These are phyloP conservation scores for Musa schizocarpa DNA, from an alignment of 176 grass and related monocot genomes.

Conservation along the genomic window DNA sequence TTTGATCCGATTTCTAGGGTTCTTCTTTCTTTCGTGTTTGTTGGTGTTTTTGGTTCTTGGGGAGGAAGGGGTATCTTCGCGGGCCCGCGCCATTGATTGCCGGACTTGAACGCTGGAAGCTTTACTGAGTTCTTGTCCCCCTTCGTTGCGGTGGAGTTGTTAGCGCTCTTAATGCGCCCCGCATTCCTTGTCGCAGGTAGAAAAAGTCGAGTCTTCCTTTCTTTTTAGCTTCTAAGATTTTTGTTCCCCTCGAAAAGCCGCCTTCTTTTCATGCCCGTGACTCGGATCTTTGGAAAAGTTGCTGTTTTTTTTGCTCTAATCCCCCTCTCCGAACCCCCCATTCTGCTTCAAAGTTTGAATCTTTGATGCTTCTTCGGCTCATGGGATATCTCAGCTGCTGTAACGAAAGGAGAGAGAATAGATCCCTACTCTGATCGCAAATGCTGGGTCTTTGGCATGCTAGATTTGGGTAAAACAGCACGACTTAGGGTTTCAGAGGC, in stretches of 20 bases:
- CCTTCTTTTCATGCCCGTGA: constrained; percentile 6
- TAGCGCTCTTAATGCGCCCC: constrained; percentile 18
- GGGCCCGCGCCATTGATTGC: constrained; percentile 19
- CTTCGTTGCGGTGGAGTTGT: constrained; percentile 25
- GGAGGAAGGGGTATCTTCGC: background rate
- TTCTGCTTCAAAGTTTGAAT: constrained; percentile 7
- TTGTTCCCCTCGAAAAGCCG: constrained; percentile 11
- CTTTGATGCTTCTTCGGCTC: background rate
- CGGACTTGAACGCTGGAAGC: constrained; percentile 3
- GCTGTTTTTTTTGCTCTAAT: constrained; percentile 14
- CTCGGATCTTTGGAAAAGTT: constrained; percentile 12
- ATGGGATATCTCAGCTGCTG: background rate
- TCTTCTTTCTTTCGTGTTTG: background rate
- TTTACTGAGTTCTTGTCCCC: constrained; percentile 13
- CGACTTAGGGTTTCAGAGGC: background rate
- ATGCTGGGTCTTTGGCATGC: background rate
- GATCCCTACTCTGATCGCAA: background rate
- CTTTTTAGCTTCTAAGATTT: constrained; percentile 4
- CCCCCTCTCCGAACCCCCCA: background rate
- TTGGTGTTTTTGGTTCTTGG: constrained; percentile 13
- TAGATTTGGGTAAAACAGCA: background rate
- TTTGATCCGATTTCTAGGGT: background rate
- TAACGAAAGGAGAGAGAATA: background rate
- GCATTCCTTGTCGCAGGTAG: background rate
- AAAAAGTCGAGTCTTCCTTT: constrained; percentile 8